Evolutionary conservation across 441 rosid species (phyloP).

Genomic region (Francoa sonchifolia): DNA sequence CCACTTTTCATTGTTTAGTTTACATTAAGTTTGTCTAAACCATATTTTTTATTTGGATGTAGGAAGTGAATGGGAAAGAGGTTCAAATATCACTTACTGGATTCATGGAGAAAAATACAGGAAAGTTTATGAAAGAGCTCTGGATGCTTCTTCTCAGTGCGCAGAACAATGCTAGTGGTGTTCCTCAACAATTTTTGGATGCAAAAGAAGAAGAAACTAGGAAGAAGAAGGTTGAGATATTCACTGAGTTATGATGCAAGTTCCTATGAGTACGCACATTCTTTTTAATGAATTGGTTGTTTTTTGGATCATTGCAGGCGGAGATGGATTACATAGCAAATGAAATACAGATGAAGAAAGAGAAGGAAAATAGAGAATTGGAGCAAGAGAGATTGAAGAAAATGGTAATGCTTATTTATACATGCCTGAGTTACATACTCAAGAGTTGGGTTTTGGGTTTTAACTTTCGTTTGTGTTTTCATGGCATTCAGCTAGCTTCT

Average conservation of each 20-base stretch:
- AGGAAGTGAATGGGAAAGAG: slow-evolving; percentile 91
- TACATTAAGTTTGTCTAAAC: slow-evolving; percentile 3
- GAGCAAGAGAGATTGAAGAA: slow-evolving; percentile 42
- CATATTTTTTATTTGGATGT: slow-evolving; percentile 10
- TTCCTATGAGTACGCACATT: no score
- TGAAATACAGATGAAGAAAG: slow-evolving; percentile 62
- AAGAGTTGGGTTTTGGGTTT: slow-evolving; percentile 36
- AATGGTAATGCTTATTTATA: slow-evolving; percentile 64
- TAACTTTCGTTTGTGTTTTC: slow-evolving; percentile 69
- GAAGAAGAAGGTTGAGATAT: slow-evolving; percentile 46
- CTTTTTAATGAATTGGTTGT: no score
- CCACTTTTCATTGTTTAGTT: no score
- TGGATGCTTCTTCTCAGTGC: slow-evolving; percentile 93
- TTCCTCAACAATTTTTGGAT: slow-evolving; percentile 87
- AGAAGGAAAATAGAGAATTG: slow-evolving; percentile 43
- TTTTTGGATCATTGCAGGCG: slow-evolving; percentile 39
- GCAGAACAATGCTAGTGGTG: slow-evolving; percentile 73
- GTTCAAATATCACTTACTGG: slow-evolving; percentile 84
- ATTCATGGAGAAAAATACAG: slow-evolving; percentile 96
- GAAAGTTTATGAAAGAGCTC: slow-evolving; percentile 94
- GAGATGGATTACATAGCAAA: slow-evolving; percentile 42
- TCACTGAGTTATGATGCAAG: no score
- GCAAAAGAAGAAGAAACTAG: slow-evolving; percentile 73
- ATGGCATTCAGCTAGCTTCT: slow-evolving; percentile 97
- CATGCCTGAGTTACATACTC: slow-evolving; percentile 53